These are phyloP conservation scores for Alternaria ethzedia DNA, from an alignment of 2,329 filamentous ascomycete species.

Conservation along the genomic window DNA sequence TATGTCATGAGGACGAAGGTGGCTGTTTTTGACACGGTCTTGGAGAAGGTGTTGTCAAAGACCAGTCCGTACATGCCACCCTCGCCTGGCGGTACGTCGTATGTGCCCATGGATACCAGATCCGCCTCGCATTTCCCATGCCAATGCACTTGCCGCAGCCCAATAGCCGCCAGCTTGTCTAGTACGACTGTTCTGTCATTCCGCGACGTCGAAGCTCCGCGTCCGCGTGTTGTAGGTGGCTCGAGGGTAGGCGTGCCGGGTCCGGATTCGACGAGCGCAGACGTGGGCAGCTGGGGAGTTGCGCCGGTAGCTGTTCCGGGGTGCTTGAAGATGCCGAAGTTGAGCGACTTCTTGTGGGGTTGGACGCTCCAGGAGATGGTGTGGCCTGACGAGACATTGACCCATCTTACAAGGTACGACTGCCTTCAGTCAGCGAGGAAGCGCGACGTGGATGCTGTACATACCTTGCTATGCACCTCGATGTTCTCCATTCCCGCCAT, in stretches of 20 bases:
- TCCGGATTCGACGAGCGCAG: slow-evolving; percentile 37
- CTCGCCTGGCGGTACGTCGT: slow-evolving; percentile 75
- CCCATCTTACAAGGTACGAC: slow-evolving; percentile 99
- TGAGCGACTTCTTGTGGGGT: slow-evolving; percentile 97
- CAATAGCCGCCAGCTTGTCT: slow-evolving; percentile 68
- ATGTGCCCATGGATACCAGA: slow-evolving; percentile 89
- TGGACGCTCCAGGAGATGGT: slow-evolving; percentile 98
- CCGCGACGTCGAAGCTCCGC: slow-evolving; percentile 60
- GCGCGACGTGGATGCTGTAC: slow-evolving; percentile 20
- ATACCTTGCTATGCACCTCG: slow-evolving; percentile 95
- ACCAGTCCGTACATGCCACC: slow-evolving; percentile 95
- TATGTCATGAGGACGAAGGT: slow-evolving; percentile 96
- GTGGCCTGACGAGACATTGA: slow-evolving; percentile 85
- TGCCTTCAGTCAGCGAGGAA: slow-evolving; percentile 50
- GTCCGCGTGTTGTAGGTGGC: slow-evolving; percentile 63
- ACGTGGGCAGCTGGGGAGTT: slow-evolving; percentile 45
- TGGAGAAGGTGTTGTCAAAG: slow-evolving; percentile 99
- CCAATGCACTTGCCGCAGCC: slow-evolving; percentile 73
- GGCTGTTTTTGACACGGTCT: slow-evolving; percentile 86
- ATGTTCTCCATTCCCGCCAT: slow-evolving; percentile 98
- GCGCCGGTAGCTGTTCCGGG: slow-evolving; percentile 72
- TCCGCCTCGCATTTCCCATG: slow-evolving; percentile 95
- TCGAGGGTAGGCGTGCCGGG: slow-evolving; percentile 54
- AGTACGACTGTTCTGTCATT: slow-evolving; percentile 74
- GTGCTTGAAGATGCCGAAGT: slow-evolving; percentile 98